Percentiles rank a stretch among this genome's conserved stretches.
Evolutionary conservation across 2,329 filamentous ascomycete genomes (phyloP).

Genomic region (Penicillium hordei): DNA sequence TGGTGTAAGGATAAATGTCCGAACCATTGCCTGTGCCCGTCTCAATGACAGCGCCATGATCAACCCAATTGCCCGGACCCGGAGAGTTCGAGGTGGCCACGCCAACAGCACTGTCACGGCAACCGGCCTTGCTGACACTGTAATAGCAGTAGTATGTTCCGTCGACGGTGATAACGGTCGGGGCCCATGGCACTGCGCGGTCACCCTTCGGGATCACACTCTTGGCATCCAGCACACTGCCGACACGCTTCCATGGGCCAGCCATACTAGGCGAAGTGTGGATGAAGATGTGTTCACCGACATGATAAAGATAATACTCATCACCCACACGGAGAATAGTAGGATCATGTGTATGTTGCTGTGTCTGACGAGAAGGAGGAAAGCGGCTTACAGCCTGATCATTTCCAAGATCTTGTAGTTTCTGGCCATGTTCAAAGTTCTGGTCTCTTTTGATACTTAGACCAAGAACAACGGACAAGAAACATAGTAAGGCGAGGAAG

Average conservation of each 20-base stretch:
- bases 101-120: constrained; percentile 63
- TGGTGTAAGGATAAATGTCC: constrained; percentile 34
- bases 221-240: constrained; percentile 30
- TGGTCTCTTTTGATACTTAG: constrained; percentile 13
- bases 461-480: constrained; percentile 20
- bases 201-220: constrained; percentile 38
- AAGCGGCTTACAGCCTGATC: constrained; percentile 10
- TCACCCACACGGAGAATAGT: constrained; percentile 30
- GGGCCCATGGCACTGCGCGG: constrained; percentile 51
- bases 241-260: constrained; percentile 34
- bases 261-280: constrained; percentile 29
- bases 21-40: constrained; percentile 33
- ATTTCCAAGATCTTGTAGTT: constrained; percentile 8
- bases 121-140: constrained; percentile 61
- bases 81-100: constrained; percentile 50
- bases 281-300: constrained; percentile 34
- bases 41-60: constrained; percentile 39
- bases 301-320: constrained; percentile 36
- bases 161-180: constrained; percentile 59
- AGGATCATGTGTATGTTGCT: constrained; percentile 35
- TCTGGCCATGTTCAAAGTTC: constrained; percentile 4
- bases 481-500: constrained; percentile 19
- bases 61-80: constrained; percentile 35
- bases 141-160: constrained; percentile 66
- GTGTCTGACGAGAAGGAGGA: constrained; percentile 24